Base-by-base conservation (phyloP, 1,284 basidiomycete genomes). In the Schizophyllum amplum region DNA sequence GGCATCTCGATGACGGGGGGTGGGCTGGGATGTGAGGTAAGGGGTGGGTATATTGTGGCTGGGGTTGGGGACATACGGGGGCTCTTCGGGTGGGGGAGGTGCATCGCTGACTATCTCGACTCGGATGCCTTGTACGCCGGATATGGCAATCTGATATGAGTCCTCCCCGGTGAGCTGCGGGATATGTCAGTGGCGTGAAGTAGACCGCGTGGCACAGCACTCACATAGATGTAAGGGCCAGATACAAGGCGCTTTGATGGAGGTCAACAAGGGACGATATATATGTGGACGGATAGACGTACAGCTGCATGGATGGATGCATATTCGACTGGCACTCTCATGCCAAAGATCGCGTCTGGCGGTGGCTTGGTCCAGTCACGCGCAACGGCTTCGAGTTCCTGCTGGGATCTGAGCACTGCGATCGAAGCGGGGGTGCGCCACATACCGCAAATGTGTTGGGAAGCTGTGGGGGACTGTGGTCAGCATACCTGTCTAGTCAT, bases 1-100 rank as follows among this genome's bases (percentile, higher is more conserved):
- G 86, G 86, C 89, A 92, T 92, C 63, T 92, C 90, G n/a, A 85
- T 74, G 50, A 91, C 83, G 6, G 89, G 90, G 7, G 87, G 86
- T 5, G 89, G 89, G 5, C 88, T 91, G 64, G 51, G 52, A 56
- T 47, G 42, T 51, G n/a, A 62, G 4, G 54, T 55, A 21, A 52
- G 51, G 60, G 55, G 52, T 58, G 24, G 53, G 55, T 57, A 53
- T 52, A 13, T 47, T 23, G 13, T 46, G 17, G 22, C n/a, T n/a
- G n/a, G 20, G 52, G 53, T 54, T 48, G 57, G 57, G 53, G 26
- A 80, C 87, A 78, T 68, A 90, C 88, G 86, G 84, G 66, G 87
- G 85, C 65, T 89, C 87, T 59, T 85, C 83, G 55, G 85, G 82
- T 15, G 89, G 89, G 2, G 89, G 88, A 11, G 89, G 87, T 4